Conservation (phyloP, 176 grass and related monocot species). For the Hyparrhenia diplandra region DNA sequence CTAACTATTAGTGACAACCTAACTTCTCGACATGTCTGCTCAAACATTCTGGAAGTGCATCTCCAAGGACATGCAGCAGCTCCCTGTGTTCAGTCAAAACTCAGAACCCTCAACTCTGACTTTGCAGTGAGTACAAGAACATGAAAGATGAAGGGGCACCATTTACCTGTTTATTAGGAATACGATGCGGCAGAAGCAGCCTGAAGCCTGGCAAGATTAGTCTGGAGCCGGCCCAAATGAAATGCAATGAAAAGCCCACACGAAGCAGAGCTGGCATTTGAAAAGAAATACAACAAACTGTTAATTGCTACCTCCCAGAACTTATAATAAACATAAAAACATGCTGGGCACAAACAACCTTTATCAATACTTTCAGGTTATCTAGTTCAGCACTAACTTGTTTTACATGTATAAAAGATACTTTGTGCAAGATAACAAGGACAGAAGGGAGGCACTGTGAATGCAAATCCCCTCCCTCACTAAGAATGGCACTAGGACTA, state of each 20-base stretch:
- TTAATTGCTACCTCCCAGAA: background rate
- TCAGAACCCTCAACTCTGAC: background rate
- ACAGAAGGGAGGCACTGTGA: background rate
- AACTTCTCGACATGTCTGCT: background rate
- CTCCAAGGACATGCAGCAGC: background rate
- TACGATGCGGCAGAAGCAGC: constrained; percentile 21
- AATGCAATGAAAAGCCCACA: constrained; percentile 79
- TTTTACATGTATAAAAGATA: background rate
- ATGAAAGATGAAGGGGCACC: background rate
- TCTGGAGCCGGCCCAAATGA: constrained; percentile 78
- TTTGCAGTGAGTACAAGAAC: background rate
- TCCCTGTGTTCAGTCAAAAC: background rate
- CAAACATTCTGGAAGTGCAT: background rate
- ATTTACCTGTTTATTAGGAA: background rate
- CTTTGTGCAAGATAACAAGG: background rate
- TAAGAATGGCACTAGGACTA: background rate
- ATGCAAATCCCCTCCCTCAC: background rate
- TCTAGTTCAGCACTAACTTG: background rate
- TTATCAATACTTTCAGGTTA: background rate
- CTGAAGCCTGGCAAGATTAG: constrained; percentile 57
- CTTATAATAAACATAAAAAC: background rate
- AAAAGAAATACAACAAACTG: background rate
- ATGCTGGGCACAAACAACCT: background rate
- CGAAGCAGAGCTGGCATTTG: constrained; percentile 64
- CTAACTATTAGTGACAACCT: background rate